Conservation (phyloP, 1,284 basidiomycete species). For the Tylopilus sp. region DNA sequence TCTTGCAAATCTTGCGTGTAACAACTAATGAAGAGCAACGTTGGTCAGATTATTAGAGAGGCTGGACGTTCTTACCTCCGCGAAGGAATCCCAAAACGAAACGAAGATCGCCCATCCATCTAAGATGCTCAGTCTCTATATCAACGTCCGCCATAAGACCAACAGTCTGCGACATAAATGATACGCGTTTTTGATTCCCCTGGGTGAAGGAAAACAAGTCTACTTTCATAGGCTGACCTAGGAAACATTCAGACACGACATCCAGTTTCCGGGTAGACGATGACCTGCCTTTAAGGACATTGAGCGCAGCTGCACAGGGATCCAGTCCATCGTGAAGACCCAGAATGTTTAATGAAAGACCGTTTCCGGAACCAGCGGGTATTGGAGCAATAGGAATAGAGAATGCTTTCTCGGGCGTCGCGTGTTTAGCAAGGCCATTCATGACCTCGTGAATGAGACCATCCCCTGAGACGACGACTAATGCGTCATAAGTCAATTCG, state of each 20-base stretch:
- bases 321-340: conserved; percentile 82
- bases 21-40: conserved; percentile 58
- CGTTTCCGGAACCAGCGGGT: conserved; percentile 91
- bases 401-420: conserved; percentile 78
- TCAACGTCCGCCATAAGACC: conserved; percentile 96
- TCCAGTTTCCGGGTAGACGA: neutral
- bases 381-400: conserved; percentile 86
- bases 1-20: conserved; percentile 73
- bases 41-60: neutral
- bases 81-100: conserved; percentile 89
- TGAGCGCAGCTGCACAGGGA: conserved; percentile 80
- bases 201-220: conserved; percentile 89
- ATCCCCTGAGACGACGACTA: conserved; percentile 92
- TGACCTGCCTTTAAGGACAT: conserved; percentile 86
- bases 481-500: conserved; percentile 76
- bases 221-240: conserved; percentile 77
- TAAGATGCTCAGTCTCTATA: conserved; percentile 86
- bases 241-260: conserved; percentile 11
- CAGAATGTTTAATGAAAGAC: conserved; percentile 79
- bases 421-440: conserved; percentile 88
- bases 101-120: conserved; percentile 95
- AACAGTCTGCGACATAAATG: conserved; percentile 90
- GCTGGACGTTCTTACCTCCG: conserved; percentile 59
- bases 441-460: conserved; percentile 93
- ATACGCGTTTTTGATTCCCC: conserved; percentile 74